Conservation (phyloP, 2,329 filamentous ascomycete genomes). For the Aspergillus fumigatus region DNA sequence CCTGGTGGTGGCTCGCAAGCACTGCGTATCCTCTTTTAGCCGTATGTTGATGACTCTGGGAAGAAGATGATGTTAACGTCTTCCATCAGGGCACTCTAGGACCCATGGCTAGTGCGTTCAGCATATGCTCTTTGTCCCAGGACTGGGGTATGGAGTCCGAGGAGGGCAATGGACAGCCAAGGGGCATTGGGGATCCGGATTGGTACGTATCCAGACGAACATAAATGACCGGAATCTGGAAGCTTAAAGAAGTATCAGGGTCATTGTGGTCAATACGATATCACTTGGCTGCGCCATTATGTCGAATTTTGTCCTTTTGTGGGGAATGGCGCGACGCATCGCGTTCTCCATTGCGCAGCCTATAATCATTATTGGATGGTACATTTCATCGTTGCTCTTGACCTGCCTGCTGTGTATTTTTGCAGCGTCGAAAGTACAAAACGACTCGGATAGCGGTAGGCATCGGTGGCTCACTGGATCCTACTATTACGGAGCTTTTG, state of each 20-base stretch:
- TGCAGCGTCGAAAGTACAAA: slow-evolving; percentile 23
- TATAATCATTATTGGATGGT: slow-evolving; percentile 58
- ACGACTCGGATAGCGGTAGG: background rate
- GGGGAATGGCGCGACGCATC: slow-evolving; percentile 57
- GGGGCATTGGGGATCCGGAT: background rate
- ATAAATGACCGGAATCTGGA: background rate
- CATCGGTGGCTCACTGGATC: slow-evolving; percentile 51
- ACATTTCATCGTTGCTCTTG: slow-evolving; percentile 50
- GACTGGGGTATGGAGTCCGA: slow-evolving; percentile 53
- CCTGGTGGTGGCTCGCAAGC: slow-evolving; percentile 57
- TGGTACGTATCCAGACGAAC: background rate
- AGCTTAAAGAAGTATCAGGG: slow-evolving; percentile 27
- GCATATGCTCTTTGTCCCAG: slow-evolving; percentile 52
- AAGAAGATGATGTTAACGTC: slow-evolving; percentile 1
- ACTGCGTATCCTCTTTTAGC: slow-evolving; percentile 56
- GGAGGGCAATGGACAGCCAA: slow-evolving; percentile 37
- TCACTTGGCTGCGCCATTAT: slow-evolving; percentile 52
- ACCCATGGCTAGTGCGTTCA: slow-evolving; percentile 53
- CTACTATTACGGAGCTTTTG: slow-evolving; percentile 58
- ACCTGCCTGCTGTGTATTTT: slow-evolving; percentile 49
- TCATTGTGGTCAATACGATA: slow-evolving; percentile 52
- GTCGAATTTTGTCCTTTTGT: slow-evolving; percentile 51
- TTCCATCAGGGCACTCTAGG: slow-evolving; percentile 44
- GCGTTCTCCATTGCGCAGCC: slow-evolving; percentile 54
- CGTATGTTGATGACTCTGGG: slow-evolving; percentile 24